Base-by-base conservation (phyloP, 140 eudicot species). In the Bidens hawaiensis region DNA sequence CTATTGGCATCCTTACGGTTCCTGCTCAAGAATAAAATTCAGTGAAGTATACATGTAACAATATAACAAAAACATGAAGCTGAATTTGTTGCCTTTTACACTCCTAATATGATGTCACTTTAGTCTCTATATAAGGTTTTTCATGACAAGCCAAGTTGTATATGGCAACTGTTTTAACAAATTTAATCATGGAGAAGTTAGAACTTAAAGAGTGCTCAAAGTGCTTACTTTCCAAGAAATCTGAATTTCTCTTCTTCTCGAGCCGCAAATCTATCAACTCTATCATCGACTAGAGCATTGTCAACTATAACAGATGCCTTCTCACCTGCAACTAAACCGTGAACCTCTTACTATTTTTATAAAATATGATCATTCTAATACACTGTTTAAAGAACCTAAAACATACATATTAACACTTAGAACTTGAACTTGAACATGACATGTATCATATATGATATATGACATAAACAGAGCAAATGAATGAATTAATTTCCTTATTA, bases 161-260 rank as follows among this genome's bases (percentile, higher is more conserved):
- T 8, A 62, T 38, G 24, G 14, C 47, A 61, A n/a, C n/a, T n/a
- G n/a, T n/a, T n/a, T n/a, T n/a, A n/a, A n/a, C n/a, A n/a, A n/a
- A n/a, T n/a, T n/a, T n/a, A n/a, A n/a, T n/a, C n/a, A n/a, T n/a
- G n/a, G n/a, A n/a, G n/a, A n/a, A n/a, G n/a, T n/a, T n/a, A n/a
- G n/a, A n/a, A n/a, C n/a, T n/a, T n/a, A n/a, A n/a, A n/a, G n/a
- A n/a, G n/a, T n/a, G n/a, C n/a, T n/a, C n/a, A n/a, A n/a, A n/a
- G n/a, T n/a, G n/a, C 97, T 81, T 79, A 93, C 99, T 77, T 71
- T 40, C 88, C 94, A 75, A 93, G 94, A 71, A 93, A 93, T 25
- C 64, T 75, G 4, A 93, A 73, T 64, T 88, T 93, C 72, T 85
- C 81, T 52, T 74, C 87, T 55, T 85, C 97, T 48, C 97, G 83